Base-by-base conservation (phyloP, 768 basidiomycete genomes). In the Mycena chlorophos region DNA sequence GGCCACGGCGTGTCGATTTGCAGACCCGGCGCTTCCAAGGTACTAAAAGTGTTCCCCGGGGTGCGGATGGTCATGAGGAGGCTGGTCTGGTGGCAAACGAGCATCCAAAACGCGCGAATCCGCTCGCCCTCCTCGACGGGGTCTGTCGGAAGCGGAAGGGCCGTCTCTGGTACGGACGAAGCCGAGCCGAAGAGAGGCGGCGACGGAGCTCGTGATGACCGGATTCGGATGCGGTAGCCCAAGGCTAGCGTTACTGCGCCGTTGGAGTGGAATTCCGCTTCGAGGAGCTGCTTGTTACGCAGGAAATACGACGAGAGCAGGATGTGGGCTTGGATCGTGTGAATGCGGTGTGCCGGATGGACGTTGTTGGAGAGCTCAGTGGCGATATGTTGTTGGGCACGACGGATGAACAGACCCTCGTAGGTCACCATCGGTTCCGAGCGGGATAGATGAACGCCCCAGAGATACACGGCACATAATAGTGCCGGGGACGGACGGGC, bases 1-100 rank as follows among this genome's bases (percentile, higher is more conserved):
- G 66, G 66, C 64, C 64, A 67, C 2, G 66, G 66, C 4, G 66
- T 65, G 52, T 67, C 66, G 39, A 66, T 65, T 4, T 43, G 30
- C 14, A 53, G 16, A 10, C 47, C 48, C 17, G 65, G 60, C 17
- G 54, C 51, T 6, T 66, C 63, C 28, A 66, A 48, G 2, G 57
- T 48, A 0, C 63, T 55, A 16, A 66, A 46, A 54, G 49, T 58
- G 38, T 54, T 47, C 16, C 37, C 17, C 2, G 59, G 49, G 8
- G 45, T 54, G 1, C 56, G 57, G 5, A 58, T 6, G 10, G 62
- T 57, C 51, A 64, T 56, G 12, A 57, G 23, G 3, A 66, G 38
- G 29, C 37, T 56, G 46, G 59, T 60, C 30, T 63, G 57, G 5
- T 40, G 42, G 40, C 22, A 63, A 17, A 64, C 58, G 10, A 64